These are phyloP conservation scores for Malassezia vespertilionis DNA, from an alignment of 1,284 basidiomycete species.

Conservation along the genomic window DNA sequence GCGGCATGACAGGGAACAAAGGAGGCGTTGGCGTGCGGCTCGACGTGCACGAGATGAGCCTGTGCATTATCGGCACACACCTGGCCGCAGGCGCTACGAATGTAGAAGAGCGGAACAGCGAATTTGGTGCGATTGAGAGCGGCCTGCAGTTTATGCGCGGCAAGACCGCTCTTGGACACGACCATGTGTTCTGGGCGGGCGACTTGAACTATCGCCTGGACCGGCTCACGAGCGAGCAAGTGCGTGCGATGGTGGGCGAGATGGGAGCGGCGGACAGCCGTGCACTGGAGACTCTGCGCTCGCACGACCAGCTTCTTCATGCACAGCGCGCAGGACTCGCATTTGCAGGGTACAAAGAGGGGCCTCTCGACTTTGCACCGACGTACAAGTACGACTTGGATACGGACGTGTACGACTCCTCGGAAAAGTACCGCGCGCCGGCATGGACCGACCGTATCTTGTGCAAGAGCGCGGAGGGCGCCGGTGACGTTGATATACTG, in stretches of 20 bases:
- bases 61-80: constrained; percentile 93
- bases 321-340: constrained; percentile 48
- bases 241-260: constrained; percentile 56
- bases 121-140: constrained; percentile 74
- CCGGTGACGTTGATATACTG: neutral
- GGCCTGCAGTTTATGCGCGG: constrained; percentile 79
- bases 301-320: constrained; percentile 55
- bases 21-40: constrained; percentile 78
- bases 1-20: constrained; percentile 92
- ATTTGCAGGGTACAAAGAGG: constrained; percentile 78
- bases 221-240: constrained; percentile 63
- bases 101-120: constrained; percentile 77
- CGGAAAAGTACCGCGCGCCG: constrained; percentile 89
- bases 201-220: constrained; percentile 91
- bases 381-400: constrained; percentile 73
- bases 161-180: constrained; percentile 74
- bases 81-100: constrained; percentile 86
- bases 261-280: constrained; percentile 43
- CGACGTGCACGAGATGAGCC: constrained; percentile 74
- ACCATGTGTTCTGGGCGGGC: constrained; percentile 80
- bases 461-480: constrained; percentile 52
- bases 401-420: constrained; percentile 77
- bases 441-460: constrained; percentile 73
- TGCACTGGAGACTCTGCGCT: constrained; percentile 63
- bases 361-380: constrained; percentile 71